Evolutionary conservation across 116 monocot genomes (phyloP), one percentile per base, ranked within the genome.

Genomic region (Papilionanthe hybrid): DNA sequence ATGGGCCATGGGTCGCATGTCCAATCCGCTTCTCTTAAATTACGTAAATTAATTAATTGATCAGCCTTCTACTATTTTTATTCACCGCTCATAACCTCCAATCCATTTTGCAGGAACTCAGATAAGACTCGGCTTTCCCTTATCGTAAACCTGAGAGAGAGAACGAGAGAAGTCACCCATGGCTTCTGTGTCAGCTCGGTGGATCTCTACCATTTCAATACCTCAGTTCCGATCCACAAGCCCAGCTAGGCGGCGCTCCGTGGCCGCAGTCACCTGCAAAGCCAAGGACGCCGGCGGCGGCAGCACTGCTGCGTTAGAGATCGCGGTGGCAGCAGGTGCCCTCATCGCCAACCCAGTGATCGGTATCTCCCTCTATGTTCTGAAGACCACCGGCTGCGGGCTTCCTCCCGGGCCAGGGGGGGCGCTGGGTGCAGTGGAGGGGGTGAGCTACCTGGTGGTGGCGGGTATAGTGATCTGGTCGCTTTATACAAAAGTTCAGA

Each of bases 351-450:
- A 81, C 75, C 93, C 93, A 23, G 79, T 91, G 41, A 91, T 91
- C 25, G 87, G 84, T 0, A 41, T 47, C n/a, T 97, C 92, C 9
- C 91, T 97, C 15, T 92, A 92, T 85, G 78, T 87, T 65, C 89
- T 94, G 57, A 89, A 91, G 84, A 97, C 91, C 55, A 92, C 94
- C n/a, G 94, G 97, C 3, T 97, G 97, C 50, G 94, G 94, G 4
- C 88, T 97, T 7, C 94, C 97, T 0, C 92, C 94, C 12, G 92
- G 94, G 19, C 92, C 92, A 4, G 91, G 91, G 0, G 89, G 93
- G 0, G 77, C 83, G 11, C 13, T 91, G 5, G 92, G 94, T 5
- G 97, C 89, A n/a, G 75, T 86, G 79, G 94, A 97, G 75, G 97
- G 97, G 11, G 87, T 94, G 60, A 94, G 92, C 84, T 97, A 97